phyloP scores from a whole-genome alignment of 179 eudicot genomes.

The Beta macrorhiza region DNA sequence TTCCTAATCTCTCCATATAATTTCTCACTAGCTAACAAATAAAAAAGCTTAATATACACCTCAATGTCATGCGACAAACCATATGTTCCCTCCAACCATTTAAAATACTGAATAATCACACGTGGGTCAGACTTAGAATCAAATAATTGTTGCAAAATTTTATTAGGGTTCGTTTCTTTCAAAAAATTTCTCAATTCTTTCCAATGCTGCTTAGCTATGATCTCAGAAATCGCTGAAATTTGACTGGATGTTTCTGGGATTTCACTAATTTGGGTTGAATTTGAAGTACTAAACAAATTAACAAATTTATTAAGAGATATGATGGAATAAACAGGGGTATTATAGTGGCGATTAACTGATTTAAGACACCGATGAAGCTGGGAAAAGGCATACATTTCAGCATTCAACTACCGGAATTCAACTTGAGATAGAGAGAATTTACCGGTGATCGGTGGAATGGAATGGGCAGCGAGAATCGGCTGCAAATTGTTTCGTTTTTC shows the following conservation, averaged over 20 bases:
- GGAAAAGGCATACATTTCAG: slow-evolving; percentile 12
- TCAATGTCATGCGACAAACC: slow-evolving; percentile 37
- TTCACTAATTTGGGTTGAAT: slow-evolving; percentile 16
- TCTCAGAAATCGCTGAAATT: slow-evolving; percentile 27
- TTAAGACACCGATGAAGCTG: slow-evolving; percentile 16
- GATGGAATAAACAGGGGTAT: slow-evolving; percentile 11
- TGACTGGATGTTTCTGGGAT: slow-evolving; percentile 18
- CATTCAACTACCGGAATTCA: neutral
- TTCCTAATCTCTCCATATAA: slow-evolving; percentile 45
- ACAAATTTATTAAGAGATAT: neutral
- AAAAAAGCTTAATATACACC: slow-evolving; percentile 36
- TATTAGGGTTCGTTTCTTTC: slow-evolving; percentile 28
- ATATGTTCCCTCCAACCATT: slow-evolving; percentile 42
- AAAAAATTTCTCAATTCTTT: slow-evolving; percentile 31
- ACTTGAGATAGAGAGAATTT: neutral
- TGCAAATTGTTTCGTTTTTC: neutral
- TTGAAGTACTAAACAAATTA: slow-evolving; percentile 7
- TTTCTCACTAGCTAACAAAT: slow-evolving; percentile 34
- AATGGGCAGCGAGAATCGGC: neutral
- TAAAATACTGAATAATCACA: slow-evolving; percentile 37
- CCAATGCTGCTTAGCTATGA: slow-evolving; percentile 52
- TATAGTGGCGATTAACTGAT: slow-evolving; percentile 2
- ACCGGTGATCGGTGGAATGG: neutral
- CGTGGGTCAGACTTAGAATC: slow-evolving; percentile 31
- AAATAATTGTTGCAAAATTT: slow-evolving; percentile 32